phyloP scores from a whole-genome alignment of 1,139 yeast genomes.

The Yarrowia galli region DNA sequence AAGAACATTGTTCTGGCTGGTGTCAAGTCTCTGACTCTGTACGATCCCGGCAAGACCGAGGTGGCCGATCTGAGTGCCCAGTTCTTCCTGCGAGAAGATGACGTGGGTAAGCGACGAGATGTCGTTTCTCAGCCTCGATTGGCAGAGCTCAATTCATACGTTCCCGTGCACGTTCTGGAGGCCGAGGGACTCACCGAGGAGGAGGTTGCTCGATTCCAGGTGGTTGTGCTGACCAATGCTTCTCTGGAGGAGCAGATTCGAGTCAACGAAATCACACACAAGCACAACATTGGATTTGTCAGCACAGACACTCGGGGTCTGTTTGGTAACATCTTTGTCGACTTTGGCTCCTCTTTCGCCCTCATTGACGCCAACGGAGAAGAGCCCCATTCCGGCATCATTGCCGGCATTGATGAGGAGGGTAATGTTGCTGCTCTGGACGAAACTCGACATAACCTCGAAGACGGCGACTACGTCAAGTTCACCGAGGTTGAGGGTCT shows the following conservation, averaged over 20 bases:
- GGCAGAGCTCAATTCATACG: slow-evolving; percentile 86
- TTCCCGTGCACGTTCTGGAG: slow-evolving; percentile 76
- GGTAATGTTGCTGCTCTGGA: slow-evolving; percentile 94
- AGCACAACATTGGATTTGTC: slow-evolving; percentile 76
- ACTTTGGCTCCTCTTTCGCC: slow-evolving; percentile 81
- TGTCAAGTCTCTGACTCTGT: slow-evolving; percentile 87
- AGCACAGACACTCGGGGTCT: slow-evolving; percentile 85
- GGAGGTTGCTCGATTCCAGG: slow-evolving; percentile 66
- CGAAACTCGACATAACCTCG: slow-evolving; percentile 90
- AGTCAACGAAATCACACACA: slow-evolving; percentile 78
- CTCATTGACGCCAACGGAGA: slow-evolving; percentile 90
- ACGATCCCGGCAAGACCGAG: slow-evolving; percentile 76
- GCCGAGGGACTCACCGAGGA: slow-evolving; percentile 57
- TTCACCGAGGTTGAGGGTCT: slow-evolving; percentile 86
- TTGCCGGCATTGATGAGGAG: slow-evolving; percentile 83
- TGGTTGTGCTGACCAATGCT: slow-evolving; percentile 82
- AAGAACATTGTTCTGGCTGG: slow-evolving; percentile 97
- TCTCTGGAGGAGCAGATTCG: slow-evolving; percentile 76
- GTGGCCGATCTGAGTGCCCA: slow-evolving; percentile 84
- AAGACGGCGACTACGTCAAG: slow-evolving; percentile 89
- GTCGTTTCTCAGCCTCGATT: slow-evolving; percentile 68
- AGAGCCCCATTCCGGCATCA: slow-evolving; percentile 86
- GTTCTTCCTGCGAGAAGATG: slow-evolving; percentile 75
- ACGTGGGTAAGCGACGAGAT: slow-evolving; percentile 83
- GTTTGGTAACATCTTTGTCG: slow-evolving; percentile 89